A percentile compares a stretch with the other conserved stretches of the same genome.
Conservation (phyloP, 164 flowering plant genomes). For the Chloranthus sessilifolius region DNA sequence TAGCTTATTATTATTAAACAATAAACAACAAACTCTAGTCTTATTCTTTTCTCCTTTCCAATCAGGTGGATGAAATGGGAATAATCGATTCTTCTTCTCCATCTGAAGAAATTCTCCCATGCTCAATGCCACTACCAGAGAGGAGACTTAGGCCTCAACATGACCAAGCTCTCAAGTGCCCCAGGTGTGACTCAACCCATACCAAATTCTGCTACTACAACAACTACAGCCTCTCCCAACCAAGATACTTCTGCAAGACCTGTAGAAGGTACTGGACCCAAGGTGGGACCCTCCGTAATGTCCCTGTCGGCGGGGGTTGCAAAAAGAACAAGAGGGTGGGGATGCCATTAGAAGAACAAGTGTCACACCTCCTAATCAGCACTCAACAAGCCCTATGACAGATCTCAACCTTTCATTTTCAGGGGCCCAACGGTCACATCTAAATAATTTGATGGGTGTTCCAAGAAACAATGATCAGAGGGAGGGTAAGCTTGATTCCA, state of each 20-base stretch:
- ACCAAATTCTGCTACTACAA: constrained; percentile 15
- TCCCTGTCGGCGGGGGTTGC: constrained; percentile 25
- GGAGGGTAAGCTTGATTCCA: constrained; percentile 10
- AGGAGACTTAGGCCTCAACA: constrained; percentile 19
- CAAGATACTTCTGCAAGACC: constrained; percentile 25
- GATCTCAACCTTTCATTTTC: constrained; percentile 55
- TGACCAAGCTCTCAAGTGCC: constrained; percentile 23
- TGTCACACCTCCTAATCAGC: constrained; percentile 20
- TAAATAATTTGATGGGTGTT: constrained; percentile 23
- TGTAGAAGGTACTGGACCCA: constrained; percentile 25
- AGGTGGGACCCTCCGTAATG: constrained; percentile 22
- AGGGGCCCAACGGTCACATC: constrained; percentile 34
- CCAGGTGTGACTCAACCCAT: constrained; percentile 20
- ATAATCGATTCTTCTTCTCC: constrained; percentile 55
- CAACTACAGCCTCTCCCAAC: constrained; percentile 22
- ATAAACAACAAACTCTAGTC: not conserved
- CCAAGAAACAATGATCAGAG: constrained; percentile 35
- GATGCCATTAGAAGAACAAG: constrained; percentile 29
- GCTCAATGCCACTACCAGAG: constrained; percentile 33
- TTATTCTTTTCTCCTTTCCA: no score
- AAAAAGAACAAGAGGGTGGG: constrained; percentile 34
- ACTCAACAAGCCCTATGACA: constrained; percentile 14
- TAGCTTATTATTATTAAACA: not conserved
- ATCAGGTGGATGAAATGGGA: constrained; percentile 46
- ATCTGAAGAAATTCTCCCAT: constrained; percentile 46